Evolutionary conservation across 1,284 basidiomycete genomes (phyloP).

Genomic region (Melampsora larici-populina): DNA sequence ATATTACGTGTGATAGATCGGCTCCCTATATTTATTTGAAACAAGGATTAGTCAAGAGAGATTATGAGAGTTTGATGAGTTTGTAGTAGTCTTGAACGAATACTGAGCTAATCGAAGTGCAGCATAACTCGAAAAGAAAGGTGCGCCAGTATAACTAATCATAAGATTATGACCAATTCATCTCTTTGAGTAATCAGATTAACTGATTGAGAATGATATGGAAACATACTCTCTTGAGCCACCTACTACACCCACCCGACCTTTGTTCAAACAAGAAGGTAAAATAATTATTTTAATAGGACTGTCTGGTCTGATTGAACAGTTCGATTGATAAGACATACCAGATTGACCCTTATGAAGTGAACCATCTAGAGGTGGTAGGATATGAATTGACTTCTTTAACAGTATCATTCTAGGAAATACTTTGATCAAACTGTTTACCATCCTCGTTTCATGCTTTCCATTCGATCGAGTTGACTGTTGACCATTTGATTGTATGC

Average conservation of each 20-base stretch:
- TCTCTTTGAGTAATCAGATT: background rate
- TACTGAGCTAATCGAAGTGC: constrained; percentile 69
- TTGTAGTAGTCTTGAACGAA: too few relatives aligned
- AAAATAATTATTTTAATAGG: too few relatives aligned
- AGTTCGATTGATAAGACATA: too few relatives aligned
- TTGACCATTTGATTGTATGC: too few relatives aligned
- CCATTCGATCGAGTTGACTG: too few relatives aligned
- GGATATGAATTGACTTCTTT: constrained; percentile 57
- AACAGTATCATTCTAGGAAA: too few relatives aligned
- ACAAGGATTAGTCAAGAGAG: constrained; percentile 27
- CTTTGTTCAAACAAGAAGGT: constrained; percentile 55
- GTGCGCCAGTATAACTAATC: constrained; percentile 80
- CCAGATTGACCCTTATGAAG: constrained; percentile 96
- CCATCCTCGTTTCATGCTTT: too few relatives aligned
- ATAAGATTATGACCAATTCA: background rate
- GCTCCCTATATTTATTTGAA: constrained; percentile 64
- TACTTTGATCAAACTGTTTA: too few relatives aligned
- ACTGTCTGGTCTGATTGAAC: too few relatives aligned
- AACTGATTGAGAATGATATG: constrained; percentile 4
- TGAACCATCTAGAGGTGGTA: constrained; percentile 76
- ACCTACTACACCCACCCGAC: constrained; percentile 86
- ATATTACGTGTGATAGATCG: constrained; percentile 94
- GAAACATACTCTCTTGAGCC: constrained; percentile 74
- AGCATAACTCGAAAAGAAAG: constrained; percentile 86
- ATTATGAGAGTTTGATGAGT: too few relatives aligned